Base-by-base conservation (phyloP, 768 basidiomycete species). In the Xerocomus brunneocitrinus region DNA sequence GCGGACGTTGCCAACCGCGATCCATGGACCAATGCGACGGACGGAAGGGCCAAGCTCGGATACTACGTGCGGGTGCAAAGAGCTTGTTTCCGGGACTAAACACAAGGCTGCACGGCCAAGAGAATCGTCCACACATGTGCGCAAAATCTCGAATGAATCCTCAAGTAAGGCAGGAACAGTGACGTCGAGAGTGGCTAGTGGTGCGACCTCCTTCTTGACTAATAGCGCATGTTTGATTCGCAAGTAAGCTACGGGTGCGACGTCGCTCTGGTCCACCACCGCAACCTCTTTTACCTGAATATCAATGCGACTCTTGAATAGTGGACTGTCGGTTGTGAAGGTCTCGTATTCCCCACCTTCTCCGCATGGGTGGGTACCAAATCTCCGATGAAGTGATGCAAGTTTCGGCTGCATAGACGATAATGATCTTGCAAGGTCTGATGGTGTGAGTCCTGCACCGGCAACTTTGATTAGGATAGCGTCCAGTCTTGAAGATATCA, bases 341-440 rank as follows among this genome's bases (percentile, higher is more conserved):
- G 87, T 91, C 67, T 99, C 97, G 69, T 98, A 99, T 72, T 99
- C 97, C 2, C 97, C 97, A 2, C 97, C 97, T 72, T 99, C 97
- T 9, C 97, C 97, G 57, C 95, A 98, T 2, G 95, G 80, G 65
- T 99, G 97, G 0, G 88, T 85, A 4, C 94, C 94, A 62, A 93
- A 99, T 27, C 82, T 70, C 9, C 71, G 64, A 66, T 95, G 91
- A 61, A 99, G 77, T 60, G 81, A 85, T 14, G 73, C 59, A 24
- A 99, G 73, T 6, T 81, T 87, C 2, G 81, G 76, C 58, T 86
- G 78, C 83, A 97, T 91, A 54, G 88, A 73, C 1, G 70, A 74
- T 24, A 99, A 74, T 0, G 82, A 78, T 67, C 82, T 84, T 16
- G 92, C 90, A 5, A 99, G 83, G 66, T 98, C 88, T 30, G 81